phyloP scores from a whole-genome alignment of 2,329 filamentous ascomycete species.

The Fusarium newnesense region DNA sequence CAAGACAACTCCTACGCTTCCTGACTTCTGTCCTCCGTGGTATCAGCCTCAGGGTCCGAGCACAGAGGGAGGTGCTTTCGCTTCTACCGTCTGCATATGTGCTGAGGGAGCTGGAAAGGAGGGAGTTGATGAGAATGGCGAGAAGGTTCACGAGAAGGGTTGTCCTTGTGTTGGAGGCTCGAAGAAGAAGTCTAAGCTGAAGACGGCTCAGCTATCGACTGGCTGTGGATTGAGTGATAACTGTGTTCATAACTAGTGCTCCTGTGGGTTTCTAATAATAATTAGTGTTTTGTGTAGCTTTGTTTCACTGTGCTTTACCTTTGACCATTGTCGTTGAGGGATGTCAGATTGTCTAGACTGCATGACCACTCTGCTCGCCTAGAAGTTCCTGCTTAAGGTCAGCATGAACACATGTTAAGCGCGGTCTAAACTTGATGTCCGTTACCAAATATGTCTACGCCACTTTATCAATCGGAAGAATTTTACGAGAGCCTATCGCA shows the following conservation, averaged over 20 bases:
- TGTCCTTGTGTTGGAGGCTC: background rate
- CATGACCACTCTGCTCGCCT: background rate
- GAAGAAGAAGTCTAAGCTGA: background rate
- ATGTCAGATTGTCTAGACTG: background rate
- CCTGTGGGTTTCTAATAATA: background rate
- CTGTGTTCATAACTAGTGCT: background rate
- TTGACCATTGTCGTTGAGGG: rapidly evolving
- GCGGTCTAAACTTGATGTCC: rapidly evolving
- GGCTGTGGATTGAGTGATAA: background rate
- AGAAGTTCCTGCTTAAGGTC: rapidly evolving
- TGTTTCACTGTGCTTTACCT: rapidly evolving
- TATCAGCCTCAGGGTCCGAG: constrained; percentile 1
- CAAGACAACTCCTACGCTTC: background rate
- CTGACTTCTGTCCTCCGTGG: background rate
- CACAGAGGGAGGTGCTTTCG: background rate
- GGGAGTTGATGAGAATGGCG: background rate
- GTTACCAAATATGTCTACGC: rapidly evolving
- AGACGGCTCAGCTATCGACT: background rate
- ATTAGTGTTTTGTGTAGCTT: rapidly evolving
- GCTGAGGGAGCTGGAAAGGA: background rate
- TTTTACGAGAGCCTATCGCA: background rate
- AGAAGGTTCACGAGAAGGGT: background rate
- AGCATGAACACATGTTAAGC: rapidly evolving
- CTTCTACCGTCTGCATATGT: background rate
- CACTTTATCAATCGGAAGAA: too few relatives aligned